Conservation (phyloP, 2,329 filamentous ascomycete genomes). For the Trichoderma arundinaceum region DNA sequence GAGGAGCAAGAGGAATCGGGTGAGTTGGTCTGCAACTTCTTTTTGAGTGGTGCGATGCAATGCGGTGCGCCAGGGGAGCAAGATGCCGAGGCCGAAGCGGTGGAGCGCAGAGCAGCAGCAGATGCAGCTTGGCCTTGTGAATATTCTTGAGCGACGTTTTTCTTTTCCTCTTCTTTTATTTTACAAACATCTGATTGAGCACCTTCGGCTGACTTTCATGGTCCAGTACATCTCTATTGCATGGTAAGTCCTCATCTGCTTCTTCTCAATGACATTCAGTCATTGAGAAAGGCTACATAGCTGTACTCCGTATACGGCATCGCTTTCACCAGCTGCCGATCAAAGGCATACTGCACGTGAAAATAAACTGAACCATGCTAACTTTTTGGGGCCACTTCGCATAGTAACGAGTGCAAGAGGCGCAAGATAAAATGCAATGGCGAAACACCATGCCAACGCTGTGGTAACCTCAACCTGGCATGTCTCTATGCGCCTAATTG, state of each 20-base stretch:
- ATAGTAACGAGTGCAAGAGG: constrained; percentile 74
- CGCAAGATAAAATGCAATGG: constrained; percentile 79
- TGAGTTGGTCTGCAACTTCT: constrained; percentile 44
- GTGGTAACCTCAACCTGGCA: constrained; percentile 68
- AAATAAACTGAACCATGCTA: constrained; percentile 6
- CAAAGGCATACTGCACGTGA: not conserved
- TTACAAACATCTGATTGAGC: not conserved
- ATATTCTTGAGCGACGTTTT: not conserved
- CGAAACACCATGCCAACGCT: constrained; percentile 69
- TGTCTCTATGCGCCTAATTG: constrained; percentile 72
- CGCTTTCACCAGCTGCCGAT: too few relatives aligned
- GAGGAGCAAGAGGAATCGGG: constrained; percentile 65
- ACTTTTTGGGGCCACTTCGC: not conserved
- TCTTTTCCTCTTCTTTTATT: not conserved
- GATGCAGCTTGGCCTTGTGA: not conserved
- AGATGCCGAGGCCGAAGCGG: not conserved
- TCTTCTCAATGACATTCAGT: not conserved
- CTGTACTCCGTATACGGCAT: not conserved
- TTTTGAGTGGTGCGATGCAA: not conserved
- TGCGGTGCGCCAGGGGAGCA: not conserved
- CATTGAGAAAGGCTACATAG: not conserved
- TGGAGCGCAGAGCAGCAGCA: not conserved
- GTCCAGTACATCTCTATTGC: constrained; percentile 65
- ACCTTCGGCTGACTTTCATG: constrained; percentile 9
- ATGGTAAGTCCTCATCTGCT: constrained; percentile 52